Evolutionary conservation across 2,329 filamentous ascomycete species (phyloP), one percentile per base, ranked within the genome.

Genomic region (Penicillium carneum): DNA sequence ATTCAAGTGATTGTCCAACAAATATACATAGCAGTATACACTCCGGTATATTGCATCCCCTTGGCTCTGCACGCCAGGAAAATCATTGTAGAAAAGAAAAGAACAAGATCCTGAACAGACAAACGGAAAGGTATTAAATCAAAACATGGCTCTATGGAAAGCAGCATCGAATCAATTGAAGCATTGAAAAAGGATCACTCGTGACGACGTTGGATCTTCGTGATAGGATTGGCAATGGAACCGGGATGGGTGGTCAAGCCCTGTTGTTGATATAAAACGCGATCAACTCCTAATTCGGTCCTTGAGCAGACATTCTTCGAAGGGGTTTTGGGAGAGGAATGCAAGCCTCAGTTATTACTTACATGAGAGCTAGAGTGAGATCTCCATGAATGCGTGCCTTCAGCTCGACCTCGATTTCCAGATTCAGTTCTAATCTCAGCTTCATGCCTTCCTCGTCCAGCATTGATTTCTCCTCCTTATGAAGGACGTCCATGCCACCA

Each of bases 361-460:
- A 81, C 79, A 81, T 72, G 43, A 81, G 69, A 57, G 76, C 85
- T 56, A 88, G 72, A n/a, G 86, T 87, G 62, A 88, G 76, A 69
- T 88, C 86, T 77, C 86, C 86, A 65, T 87, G 85, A 67, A 88
- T 87, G 75, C 85, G 87, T n/a, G 86, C 86, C 79, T 88, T 88
- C 48, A 88, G 76, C 70, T 87, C 84, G 57, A 88, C 82, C 71
- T 88, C 86, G 71, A 88, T 86, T 72, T 87, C 86, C 62, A 88
- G 76, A 69, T 88, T 88, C 66, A 87, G 76, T 67, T 88, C 86
- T 64, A 88, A 69, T 67, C 84, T 79, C 74, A 87, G 69, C 67
- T 84, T 82, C 65, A 88, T 77, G 69, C 85, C 75, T 38, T 79
- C 77, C 53, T 79, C 66, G 16, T 77, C 75, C 38, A 72, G 68